Conservation (phyloP, 495 filamentous ascomycete genomes). For the Mytilinidion resinicola region DNA sequence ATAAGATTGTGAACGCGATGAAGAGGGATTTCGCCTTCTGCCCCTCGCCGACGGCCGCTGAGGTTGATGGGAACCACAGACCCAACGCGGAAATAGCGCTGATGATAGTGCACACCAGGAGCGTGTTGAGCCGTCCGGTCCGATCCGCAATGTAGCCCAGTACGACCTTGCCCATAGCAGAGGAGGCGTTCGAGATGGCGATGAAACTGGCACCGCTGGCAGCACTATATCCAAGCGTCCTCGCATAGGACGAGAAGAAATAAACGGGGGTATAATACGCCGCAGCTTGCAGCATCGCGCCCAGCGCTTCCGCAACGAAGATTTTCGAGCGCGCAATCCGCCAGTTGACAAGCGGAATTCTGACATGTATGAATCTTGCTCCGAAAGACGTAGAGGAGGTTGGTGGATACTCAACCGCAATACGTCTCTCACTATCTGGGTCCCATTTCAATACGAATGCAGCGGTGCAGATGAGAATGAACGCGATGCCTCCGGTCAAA, state of each 20-base stretch:
- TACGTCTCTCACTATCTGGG: slow-evolving; percentile 20
- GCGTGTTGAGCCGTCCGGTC: slow-evolving; percentile 36
- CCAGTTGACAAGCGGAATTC: slow-evolving; percentile 34
- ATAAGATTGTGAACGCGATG: slow-evolving; percentile 37
- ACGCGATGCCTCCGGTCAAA: slow-evolving; percentile 34
- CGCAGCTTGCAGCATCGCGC: slow-evolving; percentile 37
- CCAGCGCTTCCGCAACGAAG: slow-evolving; percentile 35
- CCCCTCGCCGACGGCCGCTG: not conserved
- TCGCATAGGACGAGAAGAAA: slow-evolving; percentile 39
- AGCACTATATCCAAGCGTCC: slow-evolving; percentile 39
- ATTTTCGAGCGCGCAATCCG: slow-evolving; percentile 31
- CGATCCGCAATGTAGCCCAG: slow-evolving; percentile 30
- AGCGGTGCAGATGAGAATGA: slow-evolving; percentile 27
- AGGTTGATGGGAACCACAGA: slow-evolving; percentile 40
- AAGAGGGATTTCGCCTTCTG: slow-evolving; percentile 29
- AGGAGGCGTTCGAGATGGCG: slow-evolving; percentile 28
- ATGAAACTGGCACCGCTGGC: slow-evolving; percentile 35
- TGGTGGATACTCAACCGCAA: slow-evolving; percentile 23
- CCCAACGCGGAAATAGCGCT: slow-evolving; percentile 35
- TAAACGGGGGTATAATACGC: slow-evolving; percentile 41
- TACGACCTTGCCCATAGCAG: slow-evolving; percentile 25
- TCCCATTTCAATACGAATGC: slow-evolving; percentile 35
- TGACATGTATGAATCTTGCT: slow-evolving; percentile 2
- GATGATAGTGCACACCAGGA: slow-evolving; percentile 38
- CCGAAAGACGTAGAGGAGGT: not conserved